Base-by-base conservation (phyloP, 441 rosid genomes). In the Biscutella auriculata region DNA sequence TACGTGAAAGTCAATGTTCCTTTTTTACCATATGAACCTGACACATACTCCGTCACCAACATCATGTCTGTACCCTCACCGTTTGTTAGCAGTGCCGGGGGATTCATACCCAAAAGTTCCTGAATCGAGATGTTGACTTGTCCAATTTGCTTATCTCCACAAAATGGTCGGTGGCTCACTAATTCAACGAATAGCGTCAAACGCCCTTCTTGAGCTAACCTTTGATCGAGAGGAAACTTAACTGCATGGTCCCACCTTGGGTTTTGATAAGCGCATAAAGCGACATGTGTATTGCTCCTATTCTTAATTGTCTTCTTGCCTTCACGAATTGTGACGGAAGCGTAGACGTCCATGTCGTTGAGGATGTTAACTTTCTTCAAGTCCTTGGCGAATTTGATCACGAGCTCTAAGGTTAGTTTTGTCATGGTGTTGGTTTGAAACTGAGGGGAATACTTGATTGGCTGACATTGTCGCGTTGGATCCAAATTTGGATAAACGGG, bases 341-440 rank as follows among this genome's bases (percentile, higher is more conserved):
- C 82, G 70, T 80, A 85, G 3, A 79, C 87, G 51, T 79, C 87
- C 94, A 82, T 85, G 51, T 72, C 73, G 51, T 76, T 50, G 63
- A 85, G 35, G 36, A 77, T 61, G 54, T 77, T 79, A 30, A 79
- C 85, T 46, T 79, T 59, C 65, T 79, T 70, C 13, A 85, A 73
- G 63, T 73, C 70, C 42, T 70, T 76, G 11, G 87, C 94, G 6
- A 68, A 73, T 55, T 68, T 62, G 30, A 82, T 47, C 47, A 77
- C 75, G 55, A 82, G 53, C 13, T 85, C 82, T 8, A 85, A 48
- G 29, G 66, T 57, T 8, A 68, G 35, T 8, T 41, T 62, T 2
- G 26, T 23, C 4, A 60, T 21, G 13, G 37, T 0, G 23, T n/a
- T n/a, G n/a, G 62, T 14, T 45, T 60, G 71, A 60, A 60, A 52